A percentile compares a stretch with the other conserved stretches of the same genome.
Evolutionary conservation across 2,329 filamentous ascomycete species (phyloP).

Genomic region (Stagonosporopsis tanaceti): DNA sequence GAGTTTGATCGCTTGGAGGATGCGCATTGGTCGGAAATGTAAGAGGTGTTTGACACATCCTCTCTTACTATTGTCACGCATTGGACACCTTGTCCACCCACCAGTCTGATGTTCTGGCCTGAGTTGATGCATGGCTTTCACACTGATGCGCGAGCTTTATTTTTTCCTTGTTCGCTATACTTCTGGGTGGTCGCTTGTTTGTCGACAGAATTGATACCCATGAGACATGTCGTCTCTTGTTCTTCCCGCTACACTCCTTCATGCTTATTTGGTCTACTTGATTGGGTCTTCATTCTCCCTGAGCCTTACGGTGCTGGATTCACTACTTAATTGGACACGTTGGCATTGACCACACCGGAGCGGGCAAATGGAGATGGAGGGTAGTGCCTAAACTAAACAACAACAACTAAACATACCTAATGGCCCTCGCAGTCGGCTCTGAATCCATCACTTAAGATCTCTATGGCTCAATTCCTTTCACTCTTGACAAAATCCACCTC

Average conservation of each 20-base stretch:
- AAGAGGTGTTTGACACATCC: neutral
- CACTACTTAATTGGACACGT: neutral
- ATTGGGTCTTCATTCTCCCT: neutral
- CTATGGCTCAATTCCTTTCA: neutral
- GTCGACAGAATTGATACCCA: constrained; percentile 14
- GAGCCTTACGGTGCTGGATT: neutral
- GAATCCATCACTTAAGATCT: neutral
- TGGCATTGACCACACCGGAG: neutral
- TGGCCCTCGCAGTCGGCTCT: neutral
- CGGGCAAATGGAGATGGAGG: neutral
- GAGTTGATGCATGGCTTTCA: neutral
- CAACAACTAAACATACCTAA: neutral
- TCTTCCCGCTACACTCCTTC: constrained; percentile 8
- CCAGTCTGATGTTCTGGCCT: neutral
- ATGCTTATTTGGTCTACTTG: neutral
- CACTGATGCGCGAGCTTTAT: neutral
- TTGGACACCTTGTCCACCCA: no score
- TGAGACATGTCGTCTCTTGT: neutral
- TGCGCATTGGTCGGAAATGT: constrained; percentile 50
- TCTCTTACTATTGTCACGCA: neutral
- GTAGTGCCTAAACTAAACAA: neutral
- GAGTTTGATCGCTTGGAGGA: constrained; percentile 44
- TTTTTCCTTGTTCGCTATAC: neutral
- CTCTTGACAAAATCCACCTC: no score
- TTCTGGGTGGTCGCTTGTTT: constrained; percentile 14